These are phyloP conservation scores for Fraxinus americana DNA, from an alignment of 257 asterid genomes.

Conservation along the genomic window DNA sequence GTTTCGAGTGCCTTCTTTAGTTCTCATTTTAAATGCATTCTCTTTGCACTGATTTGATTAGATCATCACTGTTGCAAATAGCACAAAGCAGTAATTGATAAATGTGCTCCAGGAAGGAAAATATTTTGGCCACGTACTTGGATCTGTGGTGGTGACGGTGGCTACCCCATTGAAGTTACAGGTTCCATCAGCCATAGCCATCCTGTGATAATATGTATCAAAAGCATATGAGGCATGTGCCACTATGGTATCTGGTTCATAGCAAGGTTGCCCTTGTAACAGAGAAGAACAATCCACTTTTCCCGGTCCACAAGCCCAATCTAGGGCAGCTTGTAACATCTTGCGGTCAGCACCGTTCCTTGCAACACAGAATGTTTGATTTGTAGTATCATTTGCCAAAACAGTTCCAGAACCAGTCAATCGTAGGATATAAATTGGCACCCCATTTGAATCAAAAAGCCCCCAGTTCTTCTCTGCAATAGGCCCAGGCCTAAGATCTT, in stretches of 20 bases:
- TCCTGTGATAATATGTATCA: conserved; percentile 76
- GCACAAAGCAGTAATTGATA: too few species aligned
- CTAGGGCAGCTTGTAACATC: conserved; percentile 87
- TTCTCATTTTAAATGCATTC: too few species aligned
- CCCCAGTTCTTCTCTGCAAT: conserved; percentile 95
- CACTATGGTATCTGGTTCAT: conserved; percentile 74
- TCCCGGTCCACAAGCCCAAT: conserved; percentile 97
- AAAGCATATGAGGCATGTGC: conserved; percentile 89
- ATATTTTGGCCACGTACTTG: conserved; percentile 51
- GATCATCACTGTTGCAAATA: too few species aligned
- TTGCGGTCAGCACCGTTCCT: conserved; percentile 63
- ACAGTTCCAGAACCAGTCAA: conserved; percentile 80
- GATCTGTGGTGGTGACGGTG: conserved; percentile 72
- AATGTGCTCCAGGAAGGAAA: not conserved
- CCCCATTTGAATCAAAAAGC: conserved; percentile 72
- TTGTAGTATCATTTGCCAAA: conserved; percentile 83
- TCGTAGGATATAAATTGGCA: conserved; percentile 66
- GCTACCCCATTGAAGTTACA: conserved; percentile 95
- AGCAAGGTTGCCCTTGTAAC: conserved; percentile 73
- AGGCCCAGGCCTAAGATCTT: conserved; percentile 73
- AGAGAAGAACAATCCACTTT: conserved; percentile 76
- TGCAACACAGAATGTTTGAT: conserved; percentile 83
- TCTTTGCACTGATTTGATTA: too few species aligned
- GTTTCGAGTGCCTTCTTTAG: too few species aligned
- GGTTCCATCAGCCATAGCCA: conserved; percentile 77